Conservation (phyloP, 2,329 filamentous ascomycete genomes). For the Neopestalotiopsis sp. region DNA sequence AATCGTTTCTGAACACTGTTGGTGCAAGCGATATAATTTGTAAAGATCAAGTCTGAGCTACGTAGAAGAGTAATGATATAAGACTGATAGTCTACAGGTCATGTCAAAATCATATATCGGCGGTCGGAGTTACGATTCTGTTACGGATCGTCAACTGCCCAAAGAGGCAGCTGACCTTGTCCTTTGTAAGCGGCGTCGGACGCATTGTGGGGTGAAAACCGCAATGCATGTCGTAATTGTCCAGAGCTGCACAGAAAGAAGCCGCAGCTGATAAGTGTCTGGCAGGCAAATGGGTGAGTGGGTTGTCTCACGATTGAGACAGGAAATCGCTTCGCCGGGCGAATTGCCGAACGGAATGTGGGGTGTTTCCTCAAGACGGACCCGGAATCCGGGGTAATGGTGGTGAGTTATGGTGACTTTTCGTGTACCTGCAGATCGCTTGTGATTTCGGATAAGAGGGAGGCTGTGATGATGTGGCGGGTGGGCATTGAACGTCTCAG, state of each 20-base stretch:
- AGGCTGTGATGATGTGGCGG: too few species aligned
- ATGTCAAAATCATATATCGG: background rate
- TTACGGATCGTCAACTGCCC: background rate
- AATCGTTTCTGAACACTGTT: background rate
- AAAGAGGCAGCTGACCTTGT: constrained; percentile 2
- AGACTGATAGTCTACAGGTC: background rate
- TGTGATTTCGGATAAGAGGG: background rate
- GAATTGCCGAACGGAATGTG: background rate
- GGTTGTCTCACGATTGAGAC: background rate
- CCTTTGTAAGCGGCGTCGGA: background rate
- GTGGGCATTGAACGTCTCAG: too few species aligned
- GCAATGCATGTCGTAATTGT: background rate
- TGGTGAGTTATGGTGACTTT: background rate
- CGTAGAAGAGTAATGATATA: background rate
- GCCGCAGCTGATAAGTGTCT: background rate
- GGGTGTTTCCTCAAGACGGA: background rate
- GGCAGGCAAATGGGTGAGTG: background rate
- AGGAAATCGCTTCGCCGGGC: background rate
- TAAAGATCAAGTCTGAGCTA: too few species aligned
- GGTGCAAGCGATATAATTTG: background rate
- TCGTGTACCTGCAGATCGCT: background rate
- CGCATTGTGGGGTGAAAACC: background rate
- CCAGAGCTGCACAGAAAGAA: background rate
- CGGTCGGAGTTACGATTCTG: background rate
- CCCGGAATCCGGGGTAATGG: background rate